Percentiles rank a stretch among this genome's conserved stretches.
These are phyloP conservation scores for Jatropha curcas DNA, from an alignment of 345 rosid genomes.

Conservation along the genomic window DNA sequence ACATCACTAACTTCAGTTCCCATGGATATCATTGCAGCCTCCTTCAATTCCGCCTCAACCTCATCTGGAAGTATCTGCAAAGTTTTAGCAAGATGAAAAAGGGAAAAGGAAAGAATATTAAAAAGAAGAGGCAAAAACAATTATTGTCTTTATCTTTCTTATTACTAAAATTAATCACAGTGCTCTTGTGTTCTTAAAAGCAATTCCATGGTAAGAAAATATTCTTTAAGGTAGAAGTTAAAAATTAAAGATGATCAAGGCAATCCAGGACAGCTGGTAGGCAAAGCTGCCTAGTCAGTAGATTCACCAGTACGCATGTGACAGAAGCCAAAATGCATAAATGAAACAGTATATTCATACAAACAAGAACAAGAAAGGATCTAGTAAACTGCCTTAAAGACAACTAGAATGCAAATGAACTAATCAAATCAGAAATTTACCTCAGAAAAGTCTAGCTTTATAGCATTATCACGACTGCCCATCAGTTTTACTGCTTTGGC, in stretches of 20 bases:
- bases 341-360: not conserved
- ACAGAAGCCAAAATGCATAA: not conserved
- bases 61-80: conserved; percentile 70
- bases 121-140: not conserved
- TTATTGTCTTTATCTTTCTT: not conserved
- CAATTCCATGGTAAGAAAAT: not conserved
- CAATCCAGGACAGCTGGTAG: not conserved
- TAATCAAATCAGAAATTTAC: conserved; percentile 12
- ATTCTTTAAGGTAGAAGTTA: not conserved
- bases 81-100: conserved; percentile 4
- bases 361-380: not conserved
- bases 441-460: conserved; percentile 89
- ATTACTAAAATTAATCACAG: not conserved
- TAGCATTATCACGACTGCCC: conserved; percentile 80
- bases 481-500: conserved; percentile 84
- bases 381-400: not conserved
- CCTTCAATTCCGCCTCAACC: conserved; percentile 72
- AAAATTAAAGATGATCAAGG: not conserved
- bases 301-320: not conserved
- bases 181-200: not conserved
- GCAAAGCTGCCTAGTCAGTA: not conserved
- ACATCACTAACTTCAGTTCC: conserved; percentile 87
- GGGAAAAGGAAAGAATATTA: not conserved
- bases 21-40: conserved; percentile 86
- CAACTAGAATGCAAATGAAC: not conserved